Evolutionary conservation across 2,329 filamentous ascomycete species (phyloP), one percentile per base, ranked within the genome.

Genomic region (Raffaelea ambrosiae): DNA sequence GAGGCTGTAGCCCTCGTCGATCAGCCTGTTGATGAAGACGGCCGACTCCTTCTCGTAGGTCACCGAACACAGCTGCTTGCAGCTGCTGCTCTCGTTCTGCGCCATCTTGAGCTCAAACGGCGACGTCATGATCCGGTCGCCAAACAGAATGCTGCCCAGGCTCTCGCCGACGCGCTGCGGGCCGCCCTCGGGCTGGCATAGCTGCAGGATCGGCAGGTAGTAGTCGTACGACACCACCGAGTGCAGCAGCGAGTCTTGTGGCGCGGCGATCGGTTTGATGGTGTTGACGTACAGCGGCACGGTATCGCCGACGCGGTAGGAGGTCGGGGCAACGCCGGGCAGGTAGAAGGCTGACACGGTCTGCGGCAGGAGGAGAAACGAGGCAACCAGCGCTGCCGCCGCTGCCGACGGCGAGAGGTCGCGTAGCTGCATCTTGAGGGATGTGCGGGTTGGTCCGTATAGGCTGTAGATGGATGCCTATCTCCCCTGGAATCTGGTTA

Each of bases 141-240:
- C 93, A 58, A 98, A 98, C 45, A 98, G 69, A 62, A 98, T 98
- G 72, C 91, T 96, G 21, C 93, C 93, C 54, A 98, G 67, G 54
- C 87, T 93, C 69, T 96, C 93, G 38, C 87, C 83, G 20, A 95
- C 81, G 70, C 86, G 78, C 63, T 90, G 66, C 9, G 89, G 83
- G 2, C 88, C 88, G 51, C 74, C 82, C 48, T 85, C 70, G 2
- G 91, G 93, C 57, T 77, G 70, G 67, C 93, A 98, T 72, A 96
- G 95, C 61, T 86, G 82, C 67, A 98, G 95, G 3, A 77, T 77
- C 5, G 83, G 79, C 58, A 93, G 82, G 64, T 98, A 98, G 73
- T 98, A 97, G 68, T 97, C 91, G 74, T 87, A 98, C 4, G 91
- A 87, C 59, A 97, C 83, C 47, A 95, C 84, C n/a, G 90, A 94